phyloP scores from a whole-genome alignment of 306 rosid genomes.

The Fragaria vesca region DNA sequence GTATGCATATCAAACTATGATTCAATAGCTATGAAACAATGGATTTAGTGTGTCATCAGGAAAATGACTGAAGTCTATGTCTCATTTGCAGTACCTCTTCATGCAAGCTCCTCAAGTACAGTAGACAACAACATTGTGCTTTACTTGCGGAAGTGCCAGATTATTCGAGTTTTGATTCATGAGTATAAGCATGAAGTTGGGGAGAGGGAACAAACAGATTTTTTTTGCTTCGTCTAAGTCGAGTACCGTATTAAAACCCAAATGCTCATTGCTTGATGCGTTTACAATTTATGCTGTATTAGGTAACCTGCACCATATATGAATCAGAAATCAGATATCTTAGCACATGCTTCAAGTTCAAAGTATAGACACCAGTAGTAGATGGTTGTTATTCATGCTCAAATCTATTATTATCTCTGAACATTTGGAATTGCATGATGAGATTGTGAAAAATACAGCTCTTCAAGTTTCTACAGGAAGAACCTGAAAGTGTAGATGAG shows the following conservation, averaged over 20 bases:
- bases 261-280: not conserved
- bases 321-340: too few species aligned
- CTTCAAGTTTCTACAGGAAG: too few species aligned
- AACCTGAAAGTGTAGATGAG: too few species aligned
- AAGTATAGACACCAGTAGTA: not conserved
- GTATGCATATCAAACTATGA: conserved; percentile 32
- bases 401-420: not conserved
- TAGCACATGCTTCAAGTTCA: too few species aligned
- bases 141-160: conserved; percentile 2
- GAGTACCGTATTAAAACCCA: not conserved
- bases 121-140: conserved; percentile 13
- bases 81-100: conserved; percentile 70
- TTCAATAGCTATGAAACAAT: not conserved
- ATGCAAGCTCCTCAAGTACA: conserved; percentile 65
- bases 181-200: not conserved
- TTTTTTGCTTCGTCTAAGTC: not conserved
- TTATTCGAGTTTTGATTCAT: conserved; percentile 10
- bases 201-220: too few species aligned
- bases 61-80: conserved; percentile 17
- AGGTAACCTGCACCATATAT: not conserved
- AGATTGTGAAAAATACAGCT: not conserved
- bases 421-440: not conserved
- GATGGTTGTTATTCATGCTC: not conserved
- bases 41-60: not conserved
- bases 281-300: not conserved